Evolutionary conservation across 2,329 filamentous ascomycete species (phyloP), one percentile per base, ranked within the genome.

Genomic region (Fusarium sp.): DNA sequence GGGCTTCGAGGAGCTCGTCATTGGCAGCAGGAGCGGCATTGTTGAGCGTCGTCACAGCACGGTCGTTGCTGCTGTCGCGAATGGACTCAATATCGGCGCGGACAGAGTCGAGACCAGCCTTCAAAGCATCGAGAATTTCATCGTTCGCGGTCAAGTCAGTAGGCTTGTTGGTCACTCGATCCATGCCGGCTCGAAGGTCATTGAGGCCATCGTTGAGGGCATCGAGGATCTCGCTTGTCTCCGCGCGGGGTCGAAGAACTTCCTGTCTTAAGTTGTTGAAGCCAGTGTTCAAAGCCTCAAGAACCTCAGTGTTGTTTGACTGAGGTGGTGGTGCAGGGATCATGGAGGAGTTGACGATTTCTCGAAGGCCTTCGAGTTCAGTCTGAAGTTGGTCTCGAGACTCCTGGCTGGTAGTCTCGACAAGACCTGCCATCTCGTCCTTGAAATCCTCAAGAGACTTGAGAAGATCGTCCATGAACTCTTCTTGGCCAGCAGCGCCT

Each of bases 191-290:
- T 27, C 92, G 89, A 11, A 98, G 84, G 49, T 91, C 90, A 66
- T 92, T 90, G 9, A 98, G 86, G 3, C 94, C 94, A 78, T 98
- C 94, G 63, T 97, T 94, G 56, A 98, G 84, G 2, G 94, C 92
- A 76, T 97, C 93, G 3, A 98, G 85, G 13, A 97, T 92, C 75
- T 98, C 94, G 54, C 93, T 92, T 0, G 93, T 95, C 69, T 94
- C 93, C 18, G 86, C 83, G 46, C 87, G 83, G 4, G 87, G 87
- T 16, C 87, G 83, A 10, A 90, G 90, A 51, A 97, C 87, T 71
- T 98, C 94, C 18, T 88, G 85, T 7, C 93, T 88, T 34, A 98
- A 85, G 45, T 87, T 88, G 64, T 92, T 92, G 40, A 98, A 85
- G 3, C 94, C 93, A 46, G 87, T 88, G 30, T 87, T 89, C 4